Base-by-base conservation (phyloP, 2,329 filamentous ascomycete genomes). In the Botrytis pseudocinerea region DNA sequence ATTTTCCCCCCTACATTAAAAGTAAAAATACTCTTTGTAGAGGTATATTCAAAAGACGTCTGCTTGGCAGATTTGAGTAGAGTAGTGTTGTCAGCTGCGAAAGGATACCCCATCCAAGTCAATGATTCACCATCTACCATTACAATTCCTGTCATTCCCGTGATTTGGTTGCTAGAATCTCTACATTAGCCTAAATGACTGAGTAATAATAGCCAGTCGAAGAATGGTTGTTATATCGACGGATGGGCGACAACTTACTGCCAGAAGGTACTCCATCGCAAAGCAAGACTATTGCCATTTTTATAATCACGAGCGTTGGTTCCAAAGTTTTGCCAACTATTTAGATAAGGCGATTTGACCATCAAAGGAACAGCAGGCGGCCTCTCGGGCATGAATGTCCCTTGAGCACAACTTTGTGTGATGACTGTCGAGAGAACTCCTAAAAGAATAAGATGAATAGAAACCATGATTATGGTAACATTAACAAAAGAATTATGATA, bases 321-420 rank as follows among this genome's bases (percentile, higher is more conserved):
- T 1, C 90, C 90, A 16, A 86, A 89, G 73, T 87, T 82, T 60
- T 91, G 84, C 91, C 91, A 93, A 22, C 89, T 88, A 79, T 88
- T 93, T 25, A 95, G 82, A 77, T 95, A 95, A 0, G 93, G 93
- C 16, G 90, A 91, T 75, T 89, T 90, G 62, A 95, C 92, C 61
- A 92, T 92, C 48, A 95, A 82, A 20, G 93, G 92, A 42, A 92
- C 85, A 1, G 91, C 87, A 25, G 91, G 91, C 60, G 91, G 91
- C 10, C 90, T 85, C 51, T 88, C 87, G 48, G 91, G 91, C 51
- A 83, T 85, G 79, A 92, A 93, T 2, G 85, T 88, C 16, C 90
- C 91, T 25, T 69, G 57, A 46, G 63, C 70, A 70, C 63, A n/a
- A 38, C 57, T 54, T 14, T 51, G 20, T 20, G 10, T n/a, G n/a